Evolutionary conservation across 257 asterid species (phyloP), one percentile per base, ranked within the genome.

Genomic region (Linaria vulgaris): DNA sequence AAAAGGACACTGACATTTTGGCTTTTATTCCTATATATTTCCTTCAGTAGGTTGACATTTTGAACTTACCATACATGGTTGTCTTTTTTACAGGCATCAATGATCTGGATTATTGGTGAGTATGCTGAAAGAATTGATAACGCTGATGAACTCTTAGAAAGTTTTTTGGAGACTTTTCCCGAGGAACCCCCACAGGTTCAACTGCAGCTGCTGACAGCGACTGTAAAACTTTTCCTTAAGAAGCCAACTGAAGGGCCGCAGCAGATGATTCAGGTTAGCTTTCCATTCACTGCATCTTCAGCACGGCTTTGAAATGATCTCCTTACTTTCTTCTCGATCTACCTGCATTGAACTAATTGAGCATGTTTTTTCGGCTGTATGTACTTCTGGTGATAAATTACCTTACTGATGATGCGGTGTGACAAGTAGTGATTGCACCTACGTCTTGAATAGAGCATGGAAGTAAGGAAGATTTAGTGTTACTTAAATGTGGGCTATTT

Each of bases 51-150:
- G 16, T 58, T 60, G 59, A 30, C 59, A 45, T 46, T 41, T 55
- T 22, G 25, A 79, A 59, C 61, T 67, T 39, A 43, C 41, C 41
- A 7, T 76, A 59, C 71, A 25, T 64, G 43, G 56, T 21, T 31
- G 12, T 72, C 63, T 64, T 74, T 17, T 37, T 76, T 67, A 52
- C 88, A 89, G 99, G 99, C 99, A 62, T 92, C 99, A 47, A 92
- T 92, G 99, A 92, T 92, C 80, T 92, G 99, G 99, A 89, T 92
- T 48, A 92, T 92, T 76, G 99, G 99, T 76, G 99, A 94, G 75
- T 94, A 94, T 81, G 99, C 99, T 68, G 99, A 94, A 78, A 86
- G 99, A 85, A 94, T 94, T 63, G 99, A 94, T 80, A 94, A 94
- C 76, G 99, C 99, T 20, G 99, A 94, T 79, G 99, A 94, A 82